These are phyloP conservation scores for Mentha longifolia DNA, from an alignment of 257 asterid genomes.

Conservation along the genomic window DNA sequence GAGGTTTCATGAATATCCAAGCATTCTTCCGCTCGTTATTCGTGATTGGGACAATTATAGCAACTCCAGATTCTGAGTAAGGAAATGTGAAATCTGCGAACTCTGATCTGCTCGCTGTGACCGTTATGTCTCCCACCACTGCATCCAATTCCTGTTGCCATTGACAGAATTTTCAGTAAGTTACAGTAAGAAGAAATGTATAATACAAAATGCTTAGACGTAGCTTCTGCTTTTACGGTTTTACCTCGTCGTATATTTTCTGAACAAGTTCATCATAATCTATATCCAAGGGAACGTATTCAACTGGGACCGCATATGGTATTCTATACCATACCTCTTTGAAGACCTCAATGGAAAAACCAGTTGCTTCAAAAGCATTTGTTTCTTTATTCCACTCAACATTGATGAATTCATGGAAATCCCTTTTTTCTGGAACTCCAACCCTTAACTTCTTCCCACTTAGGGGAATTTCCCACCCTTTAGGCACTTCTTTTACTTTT, in stretches of 20 bases:
- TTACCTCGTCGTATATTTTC: constrained; percentile 34
- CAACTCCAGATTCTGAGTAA: constrained; percentile 48
- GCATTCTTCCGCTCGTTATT: constrained; percentile 44
- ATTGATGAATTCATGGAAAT: constrained; percentile 37
- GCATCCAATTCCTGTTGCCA: constrained; percentile 39
- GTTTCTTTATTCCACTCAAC: constrained; percentile 40
- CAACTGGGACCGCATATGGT: constrained; percentile 40
- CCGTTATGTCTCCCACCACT: constrained; percentile 52
- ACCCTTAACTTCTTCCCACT: constrained; percentile 43
- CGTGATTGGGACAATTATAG: constrained; percentile 42
- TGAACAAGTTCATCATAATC: constrained; percentile 40
- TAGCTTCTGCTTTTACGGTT: not conserved
- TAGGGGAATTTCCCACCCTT: constrained; percentile 51
- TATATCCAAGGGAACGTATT: constrained; percentile 29
- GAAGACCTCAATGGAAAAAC: constrained; percentile 53
- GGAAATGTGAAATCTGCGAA: constrained; percentile 52
- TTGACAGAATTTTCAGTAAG: not conserved
- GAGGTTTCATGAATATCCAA: constrained; percentile 62
- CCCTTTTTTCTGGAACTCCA: constrained; percentile 47
- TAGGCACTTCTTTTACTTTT: constrained; percentile 33
- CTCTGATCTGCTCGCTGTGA: constrained; percentile 39
- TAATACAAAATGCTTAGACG: not conserved
- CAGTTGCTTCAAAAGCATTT: constrained; percentile 35
- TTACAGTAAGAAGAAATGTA: not conserved
- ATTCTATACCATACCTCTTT: constrained; percentile 36